Base-by-base conservation (phyloP, 2,329 filamentous ascomycete genomes). In the Epichloe gansuensis region DNA sequence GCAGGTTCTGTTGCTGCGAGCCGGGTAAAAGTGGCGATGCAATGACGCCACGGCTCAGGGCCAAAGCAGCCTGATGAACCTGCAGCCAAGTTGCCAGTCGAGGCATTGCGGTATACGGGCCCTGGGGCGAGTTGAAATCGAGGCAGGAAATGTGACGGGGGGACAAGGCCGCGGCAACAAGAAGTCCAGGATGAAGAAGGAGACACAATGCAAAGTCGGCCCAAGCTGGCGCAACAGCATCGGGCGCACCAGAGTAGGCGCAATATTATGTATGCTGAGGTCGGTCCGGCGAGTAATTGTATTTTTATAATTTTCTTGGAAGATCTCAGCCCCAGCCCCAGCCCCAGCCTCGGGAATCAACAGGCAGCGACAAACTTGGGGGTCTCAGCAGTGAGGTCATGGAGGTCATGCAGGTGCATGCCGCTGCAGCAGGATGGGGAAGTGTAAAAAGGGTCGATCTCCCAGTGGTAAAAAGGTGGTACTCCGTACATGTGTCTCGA, bases 31-130 rank as follows among this genome's bases (percentile, higher is more conserved):
- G 53, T 47, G 63, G 63, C 40, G 57, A 63, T 6, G 60, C 50
- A 35, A 55, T 48, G 42, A 56, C 58, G 51, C 52, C 53, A 45
- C 51, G 54, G 25, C 60, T 53, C 21, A 64, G 48, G 21, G 63
- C 54, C 51, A 54, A 42, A 39, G 59, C 58, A 54, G 59, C 57
- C 57, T 59, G 62, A 53, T 59, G 62, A 53, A 58, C 54, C 53
- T 61, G 61, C 58, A 63, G 61, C 57, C 60, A 61, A 55, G 60
- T 56, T 57, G 60, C 57, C 56, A 53, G 54, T 47, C 54, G 54
- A 56, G 59, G 54, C 63, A 64, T 62, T 17, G 50, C 56, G 49
- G 21, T 34, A 17, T 1, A 13, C 36, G 23, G 11, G 27, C 31
- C 43, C 4, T 15, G 21, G n/a, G 13, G 9, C 35, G 7, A 17